Percentiles rank a stretch among this genome's conserved stretches.
These are phyloP conservation scores for Sanghuangporus baumii DNA, from an alignment of 1,284 basidiomycete genomes.

Conservation along the genomic window DNA sequence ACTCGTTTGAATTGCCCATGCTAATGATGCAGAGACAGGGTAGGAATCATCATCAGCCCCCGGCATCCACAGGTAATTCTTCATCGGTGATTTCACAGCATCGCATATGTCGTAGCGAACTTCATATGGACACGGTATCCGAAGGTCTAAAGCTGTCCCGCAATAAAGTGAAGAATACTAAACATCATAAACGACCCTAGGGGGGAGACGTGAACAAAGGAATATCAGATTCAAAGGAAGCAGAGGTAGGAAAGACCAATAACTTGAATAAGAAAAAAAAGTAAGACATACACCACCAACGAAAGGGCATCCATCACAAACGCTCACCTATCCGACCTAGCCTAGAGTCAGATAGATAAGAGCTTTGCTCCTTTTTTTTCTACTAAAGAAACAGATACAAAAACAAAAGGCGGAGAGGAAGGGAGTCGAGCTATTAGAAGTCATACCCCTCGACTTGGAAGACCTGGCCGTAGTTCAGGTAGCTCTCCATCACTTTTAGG, in stretches of 20 bases:
- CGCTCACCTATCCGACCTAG: background rate
- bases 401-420: background rate
- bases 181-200: background rate
- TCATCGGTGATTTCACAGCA: too few species aligned
- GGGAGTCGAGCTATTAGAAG: slow-evolving; percentile 38
- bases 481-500: slow-evolving; percentile 82
- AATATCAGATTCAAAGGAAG: background rate
- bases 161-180: background rate
- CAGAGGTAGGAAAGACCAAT: background rate
- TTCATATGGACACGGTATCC: background rate
- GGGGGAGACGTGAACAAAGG: background rate
- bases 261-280: background rate
- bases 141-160: background rate
- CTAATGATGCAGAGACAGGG: background rate
- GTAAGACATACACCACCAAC: background rate
- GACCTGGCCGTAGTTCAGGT: slow-evolving; percentile 70
- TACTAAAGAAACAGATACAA: background rate
- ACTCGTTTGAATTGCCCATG: too few species aligned
- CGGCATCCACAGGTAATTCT: too few species aligned
- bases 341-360: background rate
- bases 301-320: too few species aligned
- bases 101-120: background rate
- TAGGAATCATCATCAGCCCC: too few species aligned
- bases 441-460: slow-evolving; percentile 82
- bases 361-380: background rate